Percentiles rank a stretch among this genome's conserved stretches.
Conservation (phyloP, 1,139 yeast species). For the Blastobotrys persicus region DNA sequence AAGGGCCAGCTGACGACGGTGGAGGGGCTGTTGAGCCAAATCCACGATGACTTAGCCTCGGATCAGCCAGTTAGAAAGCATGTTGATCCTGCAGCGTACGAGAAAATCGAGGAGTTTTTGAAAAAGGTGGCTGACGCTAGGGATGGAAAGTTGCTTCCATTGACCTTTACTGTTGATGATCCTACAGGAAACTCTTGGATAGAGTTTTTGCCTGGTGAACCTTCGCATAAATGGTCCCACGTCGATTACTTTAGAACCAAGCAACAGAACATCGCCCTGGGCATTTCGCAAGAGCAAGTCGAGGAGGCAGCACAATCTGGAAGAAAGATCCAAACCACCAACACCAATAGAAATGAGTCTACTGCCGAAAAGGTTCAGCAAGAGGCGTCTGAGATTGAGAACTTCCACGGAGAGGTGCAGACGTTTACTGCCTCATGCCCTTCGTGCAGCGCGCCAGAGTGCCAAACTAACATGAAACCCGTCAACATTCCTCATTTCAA, state of each 20-base stretch:
- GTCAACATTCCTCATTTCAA: constrained; percentile 97
- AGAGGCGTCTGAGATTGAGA: constrained; percentile 65
- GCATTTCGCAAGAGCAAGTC: constrained; percentile 48
- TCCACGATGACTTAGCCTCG: constrained; percentile 73
- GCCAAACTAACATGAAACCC: constrained; percentile 94
- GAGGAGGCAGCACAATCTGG: neutral
- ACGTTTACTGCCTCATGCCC: constrained; percentile 92
- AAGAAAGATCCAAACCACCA: constrained; percentile 30
- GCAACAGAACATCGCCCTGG: constrained; percentile 83
- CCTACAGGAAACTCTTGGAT: constrained; percentile 99
- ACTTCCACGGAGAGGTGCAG: constrained; percentile 84
- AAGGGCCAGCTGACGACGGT: constrained; percentile 90
- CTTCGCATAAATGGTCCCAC: constrained; percentile 88
- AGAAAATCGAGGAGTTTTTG: constrained; percentile 70
- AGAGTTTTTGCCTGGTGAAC: constrained; percentile 83
- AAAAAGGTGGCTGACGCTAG: constrained; percentile 56
- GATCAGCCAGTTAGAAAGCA: constrained; percentile 79
- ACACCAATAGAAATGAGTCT: constrained; percentile 24
- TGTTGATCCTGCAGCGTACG: constrained; percentile 69
- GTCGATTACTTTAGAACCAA: constrained; percentile 80
- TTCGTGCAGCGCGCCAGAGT: constrained; percentile 65
- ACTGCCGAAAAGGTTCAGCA: constrained; percentile 35
- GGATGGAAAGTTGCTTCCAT: constrained; percentile 69
- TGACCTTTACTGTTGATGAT: constrained; percentile 81
- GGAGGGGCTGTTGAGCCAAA: constrained; percentile 83